phyloP scores from a whole-genome alignment of 2,329 filamentous ascomycete species.

The Fusarium begoniae region DNA sequence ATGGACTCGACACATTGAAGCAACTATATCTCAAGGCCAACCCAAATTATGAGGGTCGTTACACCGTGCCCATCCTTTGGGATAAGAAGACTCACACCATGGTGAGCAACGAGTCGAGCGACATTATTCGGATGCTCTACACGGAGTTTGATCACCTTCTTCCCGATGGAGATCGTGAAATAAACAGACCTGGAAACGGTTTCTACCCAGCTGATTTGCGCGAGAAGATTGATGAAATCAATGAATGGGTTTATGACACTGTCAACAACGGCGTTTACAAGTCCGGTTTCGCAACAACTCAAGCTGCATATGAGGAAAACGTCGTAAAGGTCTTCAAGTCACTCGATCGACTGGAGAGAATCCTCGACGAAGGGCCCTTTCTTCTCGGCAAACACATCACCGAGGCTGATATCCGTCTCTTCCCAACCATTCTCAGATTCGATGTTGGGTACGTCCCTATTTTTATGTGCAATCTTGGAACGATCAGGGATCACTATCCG shows the following conservation, averaged over 20 bases:
- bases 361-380: slow-evolving; percentile 63
- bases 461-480: slow-evolving; percentile 71
- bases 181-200: slow-evolving; percentile 58
- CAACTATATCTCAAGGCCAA: slow-evolving; percentile 77
- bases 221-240: slow-evolving; percentile 69
- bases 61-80: slow-evolving; percentile 78
- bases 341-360: slow-evolving; percentile 70
- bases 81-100: slow-evolving; percentile 75
- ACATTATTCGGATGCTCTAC: slow-evolving; percentile 88
- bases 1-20: slow-evolving; percentile 72
- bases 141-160: slow-evolving; percentile 73
- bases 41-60: slow-evolving; percentile 72
- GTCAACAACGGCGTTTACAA: slow-evolving; percentile 63
- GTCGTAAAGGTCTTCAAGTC: slow-evolving; percentile 68
- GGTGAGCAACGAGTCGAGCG: slow-evolving; percentile 84
- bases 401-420: slow-evolving; percentile 75
- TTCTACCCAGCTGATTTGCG: slow-evolving; percentile 65
- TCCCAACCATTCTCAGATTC: slow-evolving; percentile 73
- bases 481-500: slow-evolving; percentile 72
- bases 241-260: slow-evolving; percentile 71
- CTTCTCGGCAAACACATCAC: slow-evolving; percentile 72
- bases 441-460: slow-evolving; percentile 74
- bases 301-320: slow-evolving; percentile 72
- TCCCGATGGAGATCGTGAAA: slow-evolving; percentile 61
- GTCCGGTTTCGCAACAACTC: slow-evolving; percentile 71